phyloP scores from a whole-genome alignment of 305 asterid genomes.

The Rubia tinctorum region DNA sequence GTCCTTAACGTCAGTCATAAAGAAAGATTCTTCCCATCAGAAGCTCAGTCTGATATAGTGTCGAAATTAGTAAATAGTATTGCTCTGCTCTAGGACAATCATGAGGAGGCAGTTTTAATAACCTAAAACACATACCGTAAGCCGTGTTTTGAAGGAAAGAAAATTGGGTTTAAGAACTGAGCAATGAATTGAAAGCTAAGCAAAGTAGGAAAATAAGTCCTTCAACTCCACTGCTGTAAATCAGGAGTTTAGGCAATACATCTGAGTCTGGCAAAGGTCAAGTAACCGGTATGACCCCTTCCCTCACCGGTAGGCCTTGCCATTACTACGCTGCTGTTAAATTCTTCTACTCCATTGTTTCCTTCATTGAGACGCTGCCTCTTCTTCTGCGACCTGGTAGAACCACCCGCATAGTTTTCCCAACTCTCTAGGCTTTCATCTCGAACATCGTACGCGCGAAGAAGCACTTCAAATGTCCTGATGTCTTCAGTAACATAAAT shows the following conservation, averaged over 20 bases:
- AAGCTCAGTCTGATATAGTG: too few species aligned
- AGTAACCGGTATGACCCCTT: conserved; percentile 87
- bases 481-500: conserved; percentile 43
- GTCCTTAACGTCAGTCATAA: too few species aligned
- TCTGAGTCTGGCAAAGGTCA: conserved; percentile 88
- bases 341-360: conserved; percentile 38
- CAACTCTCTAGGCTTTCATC: conserved; percentile 54
- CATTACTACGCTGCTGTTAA: conserved; percentile 35
- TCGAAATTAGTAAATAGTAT: too few species aligned
- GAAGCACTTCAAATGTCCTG: conserved; percentile 87
- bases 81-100: too few species aligned
- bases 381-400: conserved; percentile 51
- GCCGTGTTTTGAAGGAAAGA: too few species aligned
- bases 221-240: background rate
- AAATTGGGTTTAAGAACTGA: too few species aligned
- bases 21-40: too few species aligned
- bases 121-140: too few species aligned
- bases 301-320: conserved; percentile 67
- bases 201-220: background rate
- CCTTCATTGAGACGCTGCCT: conserved; percentile 46
- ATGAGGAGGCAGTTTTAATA: too few species aligned
- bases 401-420: conserved; percentile 47
- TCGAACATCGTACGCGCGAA: conserved; percentile 75
- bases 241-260: conserved; percentile 35
- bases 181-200: background rate